Conservation (phyloP, 352 stramenopile genomes). For the Phytophthora citricola region DNA sequence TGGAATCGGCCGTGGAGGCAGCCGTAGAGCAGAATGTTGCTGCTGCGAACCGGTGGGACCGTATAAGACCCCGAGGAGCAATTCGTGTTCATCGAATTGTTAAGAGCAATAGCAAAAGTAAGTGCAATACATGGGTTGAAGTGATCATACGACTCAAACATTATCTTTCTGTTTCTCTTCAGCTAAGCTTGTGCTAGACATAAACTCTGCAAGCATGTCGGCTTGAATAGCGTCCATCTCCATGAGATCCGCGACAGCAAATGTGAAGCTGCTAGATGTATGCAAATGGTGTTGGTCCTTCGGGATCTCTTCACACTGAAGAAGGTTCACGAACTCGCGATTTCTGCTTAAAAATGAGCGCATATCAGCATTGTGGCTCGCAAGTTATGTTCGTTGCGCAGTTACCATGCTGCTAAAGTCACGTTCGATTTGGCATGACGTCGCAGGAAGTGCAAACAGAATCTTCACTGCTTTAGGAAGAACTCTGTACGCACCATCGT, state of each 20-base stretch:
- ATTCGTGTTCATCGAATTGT: no score
- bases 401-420: conserved; percentile 19
- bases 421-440: conserved; percentile 21
- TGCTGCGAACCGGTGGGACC: no score
- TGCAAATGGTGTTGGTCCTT: conserved; percentile 6
- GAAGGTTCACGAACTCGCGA: conserved; percentile 16
- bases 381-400: conserved; percentile 8
- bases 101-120: no score
- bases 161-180: background rate
- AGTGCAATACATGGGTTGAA: no score
- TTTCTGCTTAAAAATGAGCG: conserved; percentile 20
- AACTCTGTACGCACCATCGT: conserved; percentile 7
- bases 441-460: conserved; percentile 7
- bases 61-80: no score
- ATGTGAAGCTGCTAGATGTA: conserved; percentile 3
- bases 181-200: background rate
- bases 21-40: no score
- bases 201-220: background rate
- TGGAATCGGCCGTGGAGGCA: no score
- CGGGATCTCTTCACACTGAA: conserved; percentile 21
- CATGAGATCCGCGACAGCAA: background rate
- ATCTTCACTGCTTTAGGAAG: conserved; percentile 19
- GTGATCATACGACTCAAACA: no score
- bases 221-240: background rate
- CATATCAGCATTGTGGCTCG: conserved; percentile 22